A percentile compares a stretch with the other conserved stretches of the same genome.
These are phyloP conservation scores for Fraxinus nigra DNA, from an alignment of 305 asterid species.

Conservation along the genomic window DNA sequence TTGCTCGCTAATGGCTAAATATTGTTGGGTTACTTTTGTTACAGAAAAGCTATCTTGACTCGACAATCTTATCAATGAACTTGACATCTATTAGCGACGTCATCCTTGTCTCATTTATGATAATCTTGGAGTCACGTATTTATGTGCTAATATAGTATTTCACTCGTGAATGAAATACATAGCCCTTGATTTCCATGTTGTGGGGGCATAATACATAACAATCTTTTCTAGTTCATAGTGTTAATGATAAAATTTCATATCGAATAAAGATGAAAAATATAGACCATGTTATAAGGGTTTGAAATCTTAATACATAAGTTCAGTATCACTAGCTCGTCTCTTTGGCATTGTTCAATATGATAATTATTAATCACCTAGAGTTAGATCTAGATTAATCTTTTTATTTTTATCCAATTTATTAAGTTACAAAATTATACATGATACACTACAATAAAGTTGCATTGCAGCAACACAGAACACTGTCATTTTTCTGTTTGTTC, in stretches of 20 bases:
- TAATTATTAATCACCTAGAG: neutral
- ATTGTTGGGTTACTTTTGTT: neutral
- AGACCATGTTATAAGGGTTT: too few relatives aligned
- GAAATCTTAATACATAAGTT: neutral
- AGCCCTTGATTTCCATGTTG: neutral
- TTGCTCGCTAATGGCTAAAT: neutral
- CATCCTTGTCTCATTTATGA: neutral
- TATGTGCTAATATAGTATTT: neutral
- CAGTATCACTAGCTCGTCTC: neutral
- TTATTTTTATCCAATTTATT: too few relatives aligned
- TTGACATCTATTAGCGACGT: neutral
- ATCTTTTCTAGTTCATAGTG: neutral
- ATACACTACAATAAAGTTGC: neutral
- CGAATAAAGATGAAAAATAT: too few relatives aligned
- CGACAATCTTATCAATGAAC: neutral
- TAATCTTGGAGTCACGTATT: neutral
- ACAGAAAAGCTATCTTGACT: neutral
- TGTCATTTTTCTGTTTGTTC: neutral
- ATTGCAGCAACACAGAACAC: neutral
- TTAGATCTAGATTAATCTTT: neutral
- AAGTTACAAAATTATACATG: neutral
- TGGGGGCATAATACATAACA: neutral
- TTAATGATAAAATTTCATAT: too few relatives aligned
- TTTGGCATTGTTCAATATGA: neutral
- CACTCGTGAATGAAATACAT: neutral